phyloP scores from a whole-genome alignment of 495 filamentous ascomycete species.

The Xylaria intraflava region DNA sequence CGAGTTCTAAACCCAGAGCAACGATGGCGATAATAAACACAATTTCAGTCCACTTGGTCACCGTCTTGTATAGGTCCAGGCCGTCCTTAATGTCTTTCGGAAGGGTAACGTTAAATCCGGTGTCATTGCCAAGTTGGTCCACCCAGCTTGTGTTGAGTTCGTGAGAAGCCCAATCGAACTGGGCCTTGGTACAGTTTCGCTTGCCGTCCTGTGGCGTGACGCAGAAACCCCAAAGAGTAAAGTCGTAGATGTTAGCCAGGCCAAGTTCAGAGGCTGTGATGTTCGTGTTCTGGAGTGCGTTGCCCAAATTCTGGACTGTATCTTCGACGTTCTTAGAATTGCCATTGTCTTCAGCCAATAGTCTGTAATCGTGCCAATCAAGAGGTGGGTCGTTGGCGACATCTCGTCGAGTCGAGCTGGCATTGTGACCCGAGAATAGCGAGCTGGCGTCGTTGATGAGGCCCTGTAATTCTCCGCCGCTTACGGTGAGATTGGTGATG shows the following conservation, averaged over 20 bases:
- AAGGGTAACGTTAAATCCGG: conserved; percentile 44
- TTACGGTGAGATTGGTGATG: conserved; percentile 40
- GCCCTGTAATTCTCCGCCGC: conserved; percentile 13
- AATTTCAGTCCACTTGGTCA: conserved; percentile 76
- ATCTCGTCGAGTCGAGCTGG: conserved; percentile 13
- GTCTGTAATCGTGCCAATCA: conserved; percentile 8
- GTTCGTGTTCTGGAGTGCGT: conserved; percentile 41
- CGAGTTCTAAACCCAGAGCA: conserved; percentile 65
- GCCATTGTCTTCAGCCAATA: not conserved
- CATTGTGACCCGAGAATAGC: conserved; percentile 11
- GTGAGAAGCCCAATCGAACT: conserved; percentile 73
- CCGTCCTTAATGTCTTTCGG: conserved; percentile 57
- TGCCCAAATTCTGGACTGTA: conserved; percentile 42
- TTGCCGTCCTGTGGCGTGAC: conserved; percentile 40
- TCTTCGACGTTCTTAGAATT: conserved; percentile 11
- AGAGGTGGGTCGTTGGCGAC: not conserved
- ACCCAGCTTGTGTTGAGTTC: conserved; percentile 49
- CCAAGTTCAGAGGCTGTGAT: conserved; percentile 48
- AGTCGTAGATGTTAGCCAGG: conserved; percentile 70
- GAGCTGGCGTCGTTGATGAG: conserved; percentile 18
- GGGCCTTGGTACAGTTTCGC: conserved; percentile 50
- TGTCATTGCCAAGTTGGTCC: conserved; percentile 33
- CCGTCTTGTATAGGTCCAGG: conserved; percentile 62
- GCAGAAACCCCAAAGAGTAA: conserved; percentile 88
- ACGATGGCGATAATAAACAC: conserved; percentile 64